These are phyloP conservation scores for Angomonas ambiguus DNA, from an alignment of 208 protist genomes.

Conservation along the genomic window DNA sequence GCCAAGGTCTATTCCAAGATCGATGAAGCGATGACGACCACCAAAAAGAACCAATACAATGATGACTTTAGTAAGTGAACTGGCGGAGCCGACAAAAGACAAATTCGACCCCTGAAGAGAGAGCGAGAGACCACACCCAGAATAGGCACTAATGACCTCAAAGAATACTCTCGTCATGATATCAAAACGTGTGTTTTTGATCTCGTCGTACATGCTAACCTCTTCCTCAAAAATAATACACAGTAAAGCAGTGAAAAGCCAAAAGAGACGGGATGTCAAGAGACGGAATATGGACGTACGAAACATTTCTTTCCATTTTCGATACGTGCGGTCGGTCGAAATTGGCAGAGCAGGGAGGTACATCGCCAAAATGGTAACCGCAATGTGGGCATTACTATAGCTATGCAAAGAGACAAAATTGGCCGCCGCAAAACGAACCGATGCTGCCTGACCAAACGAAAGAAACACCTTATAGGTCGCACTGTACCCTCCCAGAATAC, in stretches of 20 bases:
- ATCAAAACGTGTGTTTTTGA: conserved; percentile 49
- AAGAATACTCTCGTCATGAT: conserved; percentile 72
- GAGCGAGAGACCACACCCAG: conserved; percentile 66
- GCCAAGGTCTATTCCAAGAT: conserved; percentile 73
- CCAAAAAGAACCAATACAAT: conserved; percentile 57
- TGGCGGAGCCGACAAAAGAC: conserved; percentile 46
- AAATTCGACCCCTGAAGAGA: conserved; percentile 22
- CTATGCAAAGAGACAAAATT: conserved; percentile 56
- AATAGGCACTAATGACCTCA: conserved; percentile 72
- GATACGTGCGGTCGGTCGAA: conserved; percentile 62
- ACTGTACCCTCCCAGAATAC: conserved; percentile 33
- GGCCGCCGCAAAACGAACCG: conserved; percentile 64
- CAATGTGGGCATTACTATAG: conserved; percentile 72
- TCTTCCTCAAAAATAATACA: conserved; percentile 60
- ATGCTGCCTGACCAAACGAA: conserved; percentile 59
- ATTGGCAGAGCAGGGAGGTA: conserved; percentile 75
- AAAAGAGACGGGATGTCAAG: conserved; percentile 72
- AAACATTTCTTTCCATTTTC: conserved; percentile 74
- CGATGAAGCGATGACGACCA: conserved; percentile 74
- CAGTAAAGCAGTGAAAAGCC: conserved; percentile 62
- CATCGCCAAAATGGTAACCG: conserved; percentile 71
- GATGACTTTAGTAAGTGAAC: conserved; percentile 48
- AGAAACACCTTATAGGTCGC: conserved; percentile 61
- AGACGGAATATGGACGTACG: conserved; percentile 56
- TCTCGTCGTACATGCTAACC: conserved; percentile 12